phyloP scores from a whole-genome alignment of 768 basidiomycete species.

The Suillus sp. region DNA sequence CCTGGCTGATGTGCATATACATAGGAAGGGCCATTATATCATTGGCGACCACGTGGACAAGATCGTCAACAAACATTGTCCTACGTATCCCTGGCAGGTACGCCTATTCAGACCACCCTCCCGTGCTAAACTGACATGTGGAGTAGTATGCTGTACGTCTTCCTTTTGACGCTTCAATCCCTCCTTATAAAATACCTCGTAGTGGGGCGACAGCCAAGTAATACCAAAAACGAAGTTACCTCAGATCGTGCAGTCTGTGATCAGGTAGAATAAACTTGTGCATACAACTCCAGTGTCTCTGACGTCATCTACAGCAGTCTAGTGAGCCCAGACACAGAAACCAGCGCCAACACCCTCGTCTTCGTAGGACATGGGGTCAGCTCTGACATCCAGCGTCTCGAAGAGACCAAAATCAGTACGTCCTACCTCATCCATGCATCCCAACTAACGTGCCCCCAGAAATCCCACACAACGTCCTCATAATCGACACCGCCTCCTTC shows the following conservation, averaged over 20 bases:
- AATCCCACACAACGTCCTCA: slow-evolving; percentile 71
- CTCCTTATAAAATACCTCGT: slow-evolving; percentile 10
- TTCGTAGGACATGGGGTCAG: slow-evolving; percentile 65
- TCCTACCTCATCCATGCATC: slow-evolving; percentile 4
- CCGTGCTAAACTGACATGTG: slow-evolving; percentile 17
- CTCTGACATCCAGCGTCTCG: slow-evolving; percentile 60
- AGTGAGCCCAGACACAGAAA: slow-evolving; percentile 76
- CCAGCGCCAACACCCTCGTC: slow-evolving; percentile 65
- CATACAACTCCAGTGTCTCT: slow-evolving; percentile 5
- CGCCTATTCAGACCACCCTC: slow-evolving; percentile 31
- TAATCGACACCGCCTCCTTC: slow-evolving; percentile 63
- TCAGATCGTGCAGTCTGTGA: slow-evolving; percentile 68
- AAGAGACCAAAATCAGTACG: slow-evolving; percentile 83
- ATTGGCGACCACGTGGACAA: slow-evolving; percentile 70
- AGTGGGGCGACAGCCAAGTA: slow-evolving; percentile 83
- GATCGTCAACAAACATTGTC: slow-evolving; percentile 59
- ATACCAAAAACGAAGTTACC: slow-evolving; percentile 68
- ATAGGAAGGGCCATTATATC: slow-evolving; percentile 71
- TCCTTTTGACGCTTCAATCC: slow-evolving; percentile 9
- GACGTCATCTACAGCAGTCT: slow-evolving; percentile 54
- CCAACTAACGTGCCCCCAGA: slow-evolving; percentile 40
- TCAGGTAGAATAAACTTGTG: slow-evolving; percentile 50
- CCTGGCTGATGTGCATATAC: slow-evolving; percentile 19
- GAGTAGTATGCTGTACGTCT: slow-evolving; percentile 64
- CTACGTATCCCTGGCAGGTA: slow-evolving; percentile 76